phyloP scores from a whole-genome alignment of 495 filamentous ascomycete species.

The Venustampulla echinocandica region DNA sequence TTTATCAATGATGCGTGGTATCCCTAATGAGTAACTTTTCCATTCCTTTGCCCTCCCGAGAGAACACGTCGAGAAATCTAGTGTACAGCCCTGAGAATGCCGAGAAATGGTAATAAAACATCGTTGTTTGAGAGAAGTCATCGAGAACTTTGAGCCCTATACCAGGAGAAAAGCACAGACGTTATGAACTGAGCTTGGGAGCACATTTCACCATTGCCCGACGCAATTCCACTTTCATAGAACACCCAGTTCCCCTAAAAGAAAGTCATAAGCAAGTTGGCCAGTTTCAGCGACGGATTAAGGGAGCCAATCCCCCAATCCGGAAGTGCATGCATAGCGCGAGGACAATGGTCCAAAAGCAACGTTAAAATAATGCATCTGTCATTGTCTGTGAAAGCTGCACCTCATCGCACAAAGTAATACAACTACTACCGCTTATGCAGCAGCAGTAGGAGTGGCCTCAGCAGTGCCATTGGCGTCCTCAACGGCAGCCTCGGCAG shows the following conservation, averaged over 20 bases:
- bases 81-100: constrained; percentile 28
- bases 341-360: constrained; percentile 20
- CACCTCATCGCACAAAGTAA: constrained; percentile 22
- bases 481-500: constrained; percentile 34
- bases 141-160: constrained; percentile 24
- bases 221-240: constrained; percentile 16
- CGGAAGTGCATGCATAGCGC: constrained; percentile 14
- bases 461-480: constrained; percentile 36
- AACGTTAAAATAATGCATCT: constrained; percentile 18
- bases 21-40: constrained; percentile 28
- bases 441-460: constrained; percentile 31
- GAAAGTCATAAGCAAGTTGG: constrained; percentile 21
- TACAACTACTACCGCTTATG: constrained; percentile 24
- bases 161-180: constrained; percentile 24
- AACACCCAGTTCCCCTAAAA: constrained; percentile 19
- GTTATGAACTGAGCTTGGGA: too few relatives aligned
- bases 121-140: constrained; percentile 26
- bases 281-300: constrained; percentile 11
- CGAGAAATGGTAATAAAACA: constrained; percentile 33
- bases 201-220: constrained; percentile 19
- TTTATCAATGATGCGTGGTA: too few relatives aligned
- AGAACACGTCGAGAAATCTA: constrained; percentile 26
- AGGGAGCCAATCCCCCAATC: constrained; percentile 9
- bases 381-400: constrained; percentile 9
- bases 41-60: constrained; percentile 24